Base-by-base conservation (phyloP, 257 asterid genomes). In the Eustoma russellianum region DNA sequence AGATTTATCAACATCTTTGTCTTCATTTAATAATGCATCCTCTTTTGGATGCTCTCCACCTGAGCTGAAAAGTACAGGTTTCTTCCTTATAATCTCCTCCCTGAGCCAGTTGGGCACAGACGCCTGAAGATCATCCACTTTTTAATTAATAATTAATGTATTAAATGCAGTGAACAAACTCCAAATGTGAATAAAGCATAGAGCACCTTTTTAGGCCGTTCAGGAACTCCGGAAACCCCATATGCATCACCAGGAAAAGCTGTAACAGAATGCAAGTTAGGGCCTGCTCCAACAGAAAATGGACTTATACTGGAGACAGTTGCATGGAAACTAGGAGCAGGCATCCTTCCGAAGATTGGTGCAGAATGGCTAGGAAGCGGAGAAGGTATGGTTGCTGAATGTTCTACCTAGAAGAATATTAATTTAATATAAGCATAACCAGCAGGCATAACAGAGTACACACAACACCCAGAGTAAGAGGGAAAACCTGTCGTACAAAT, bases 41-140 rank as follows among this genome's bases (percentile, higher is more conserved):
- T 67, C 92, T 61, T 64, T 74, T 41, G 46, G 71, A 43, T 68
- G 58, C 43, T 68, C 89, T 4, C 64, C 72, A 48, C 65, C 63
- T 46, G 92, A 75, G 67, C 77, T 85, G 33, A 93, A 60, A 59
- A 91, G 75, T 67, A 70, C 82, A 72, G 94, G 80, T 80, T 88
- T 92, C 45, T 79, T 92, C 72, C 88, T 92, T 46, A 87, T 92
- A 54, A 92, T 85, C 75, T 90, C 98, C 74, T 90, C 98, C 76
- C 95, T 83, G 35, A 90, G 91, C 98, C 98, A 90, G 74, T 80
- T 90, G 68, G 98, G 98, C 17, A 90, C 98, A 14, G 96, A 79
- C 30, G 95, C 94, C 98, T 90, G 74, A 57, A 73, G 70, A 47
- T 58, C 60, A 50, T 33, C 40, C 60, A 72, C 66, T 52, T 35